Evolutionary conservation across 345 rosid genomes (phyloP).

Genomic region (Iberis pinnata): DNA sequence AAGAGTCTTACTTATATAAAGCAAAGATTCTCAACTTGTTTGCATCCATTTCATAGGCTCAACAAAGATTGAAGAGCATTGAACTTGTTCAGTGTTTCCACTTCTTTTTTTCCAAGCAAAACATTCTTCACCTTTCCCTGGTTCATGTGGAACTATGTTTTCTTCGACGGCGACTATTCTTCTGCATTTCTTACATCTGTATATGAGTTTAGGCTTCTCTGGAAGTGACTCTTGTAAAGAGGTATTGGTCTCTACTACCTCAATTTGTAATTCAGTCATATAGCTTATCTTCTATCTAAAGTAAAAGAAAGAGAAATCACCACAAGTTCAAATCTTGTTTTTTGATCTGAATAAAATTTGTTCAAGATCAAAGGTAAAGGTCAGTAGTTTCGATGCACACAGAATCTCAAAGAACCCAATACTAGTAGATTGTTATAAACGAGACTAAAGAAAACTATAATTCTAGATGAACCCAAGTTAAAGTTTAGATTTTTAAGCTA

Average conservation of each 20-base stretch:
- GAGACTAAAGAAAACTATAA: background rate
- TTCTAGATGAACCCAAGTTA: background rate
- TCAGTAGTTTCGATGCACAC: too few species aligned
- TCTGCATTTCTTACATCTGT: slow-evolving; percentile 78
- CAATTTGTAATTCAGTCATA: slow-evolving; percentile 25
- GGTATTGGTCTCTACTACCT: slow-evolving; percentile 22
- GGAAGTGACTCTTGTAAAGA: slow-evolving; percentile 19
- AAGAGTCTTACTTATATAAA: background rate
- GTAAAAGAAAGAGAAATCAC: background rate
- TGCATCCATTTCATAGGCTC: slow-evolving; percentile 98
- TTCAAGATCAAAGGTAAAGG: too few species aligned
- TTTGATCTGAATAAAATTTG: too few species aligned
- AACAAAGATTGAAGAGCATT: slow-evolving; percentile 75
- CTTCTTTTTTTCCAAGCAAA: slow-evolving; percentile 76
- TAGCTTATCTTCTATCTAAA: background rate
- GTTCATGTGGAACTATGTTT: slow-evolving; percentile 54
- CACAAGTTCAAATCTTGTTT: background rate
- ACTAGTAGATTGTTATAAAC: background rate
- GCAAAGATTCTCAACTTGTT: slow-evolving; percentile 35
- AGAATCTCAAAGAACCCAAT: too few species aligned
- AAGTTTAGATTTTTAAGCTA: slow-evolving; percentile 5
- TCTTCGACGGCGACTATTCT: slow-evolving; percentile 73
- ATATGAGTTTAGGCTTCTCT: slow-evolving; percentile 43
- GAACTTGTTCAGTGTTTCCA: slow-evolving; percentile 36
- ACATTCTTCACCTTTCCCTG: slow-evolving; percentile 64